Base-by-base conservation (phyloP, 2,329 filamentous ascomycete species). In the Colletotrichum musae region DNA sequence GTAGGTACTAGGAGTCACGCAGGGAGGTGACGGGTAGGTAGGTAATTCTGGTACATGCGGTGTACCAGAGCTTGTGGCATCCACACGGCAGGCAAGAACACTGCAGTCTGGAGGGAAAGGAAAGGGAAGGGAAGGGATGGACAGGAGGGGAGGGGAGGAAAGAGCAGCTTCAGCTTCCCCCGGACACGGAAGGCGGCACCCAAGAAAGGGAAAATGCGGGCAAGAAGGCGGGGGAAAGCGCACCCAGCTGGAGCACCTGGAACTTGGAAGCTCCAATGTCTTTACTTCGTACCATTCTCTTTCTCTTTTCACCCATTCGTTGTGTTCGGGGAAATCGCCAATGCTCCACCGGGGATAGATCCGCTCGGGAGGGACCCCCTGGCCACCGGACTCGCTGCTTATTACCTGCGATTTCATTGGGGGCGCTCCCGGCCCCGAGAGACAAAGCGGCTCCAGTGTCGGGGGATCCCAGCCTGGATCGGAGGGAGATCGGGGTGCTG, bases 381-480 rank as follows among this genome's bases (percentile, higher is more conserved):
- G 50, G 39, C 51, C 28, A 45, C 52, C 21, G 39, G 36, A 36
- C 32, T 28, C n/a, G 26, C 45, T 68, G 64, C 64, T 68, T 64
- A 68, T 58, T 67, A 18, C 43, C 47, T 9, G 64, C 45, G 13
- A 52, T 64, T 32, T n/a, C 43, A 68, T 68, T 68, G 64, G 64
- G 26, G 64, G 64, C 24, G 50, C 53, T 47, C 13, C 47, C 39
- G 48, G 41, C 39, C 24, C 39, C 36, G 48, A 36, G 32, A 15
- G 48, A 9, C n/a, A 48, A 59, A 24, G 66, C 50, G 66, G 61
- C 48, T 59, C 54, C 16, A n/a, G 28, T 18, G 65, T 66, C 50
- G 56, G 61, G 26, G 65, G 50, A 60, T 50, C 43, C 66, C 50
- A 52, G 61, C 56, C 18, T 62, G 21, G 18, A 64, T 39, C 62